A percentile compares a stretch with the other conserved stretches of the same genome.
phyloP scores from a whole-genome alignment of 495 filamentous ascomycete species.

The Tuber indicum region DNA sequence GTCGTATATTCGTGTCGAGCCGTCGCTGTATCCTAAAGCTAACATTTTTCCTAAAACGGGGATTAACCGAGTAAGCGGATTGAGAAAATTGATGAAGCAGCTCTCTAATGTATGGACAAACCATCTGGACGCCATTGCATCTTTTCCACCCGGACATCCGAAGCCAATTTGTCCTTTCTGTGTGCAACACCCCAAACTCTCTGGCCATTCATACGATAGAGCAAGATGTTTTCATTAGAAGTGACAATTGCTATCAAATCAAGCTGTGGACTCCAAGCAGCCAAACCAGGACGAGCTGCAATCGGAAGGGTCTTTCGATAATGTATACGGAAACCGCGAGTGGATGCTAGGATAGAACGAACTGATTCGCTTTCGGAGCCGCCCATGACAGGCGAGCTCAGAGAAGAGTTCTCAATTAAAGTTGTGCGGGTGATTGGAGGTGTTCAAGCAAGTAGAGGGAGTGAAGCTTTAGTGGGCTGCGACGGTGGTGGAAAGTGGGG shows the following conservation, averaged over 20 bases:
- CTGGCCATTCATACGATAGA: slow-evolving; percentile 65
- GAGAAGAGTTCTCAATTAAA: neutral
- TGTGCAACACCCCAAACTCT: slow-evolving; percentile 53
- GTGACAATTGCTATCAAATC: slow-evolving; percentile 61
- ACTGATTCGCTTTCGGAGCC: slow-evolving; percentile 12
- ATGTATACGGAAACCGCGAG: slow-evolving; percentile 34
- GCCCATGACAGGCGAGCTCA: slow-evolving; percentile 14
- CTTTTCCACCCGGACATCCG: slow-evolving; percentile 31
- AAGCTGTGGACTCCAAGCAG: slow-evolving; percentile 67
- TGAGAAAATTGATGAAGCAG: neutral
- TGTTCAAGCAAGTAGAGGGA: neutral
- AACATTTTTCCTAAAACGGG: slow-evolving; percentile 37
- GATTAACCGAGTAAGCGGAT: slow-evolving; percentile 10
- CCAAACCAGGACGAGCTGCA: slow-evolving; percentile 42
- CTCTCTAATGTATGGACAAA: slow-evolving; percentile 8
- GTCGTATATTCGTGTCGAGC: slow-evolving; percentile 40
- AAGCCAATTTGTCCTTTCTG: slow-evolving; percentile 34
- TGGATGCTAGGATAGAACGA: slow-evolving; percentile 1
- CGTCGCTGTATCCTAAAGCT: slow-evolving; percentile 40
- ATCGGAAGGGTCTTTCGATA: slow-evolving; percentile 32
- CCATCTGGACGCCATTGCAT: slow-evolving; percentile 42
- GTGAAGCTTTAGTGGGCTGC: neutral
- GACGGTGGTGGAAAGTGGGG: neutral
- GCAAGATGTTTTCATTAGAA: slow-evolving; percentile 54
- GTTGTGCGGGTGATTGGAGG: neutral